A percentile compares a stretch with the other conserved stretches of the same genome.
Conservation (phyloP, 441 rosid genomes). For the Biscutella laevigata region DNA sequence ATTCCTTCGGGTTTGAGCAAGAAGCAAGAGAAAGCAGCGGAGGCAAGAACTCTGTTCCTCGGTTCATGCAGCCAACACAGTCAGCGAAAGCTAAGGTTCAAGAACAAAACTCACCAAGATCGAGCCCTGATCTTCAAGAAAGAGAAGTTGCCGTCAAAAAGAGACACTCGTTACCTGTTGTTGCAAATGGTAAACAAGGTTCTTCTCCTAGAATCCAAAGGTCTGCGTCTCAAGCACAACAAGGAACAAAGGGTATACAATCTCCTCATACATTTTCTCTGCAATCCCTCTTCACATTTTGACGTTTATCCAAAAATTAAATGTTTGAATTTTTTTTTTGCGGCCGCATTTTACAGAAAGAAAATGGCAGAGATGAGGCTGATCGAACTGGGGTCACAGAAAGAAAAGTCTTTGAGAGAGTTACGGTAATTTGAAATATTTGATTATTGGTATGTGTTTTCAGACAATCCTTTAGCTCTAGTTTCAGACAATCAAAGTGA, state of each 20-base stretch:
- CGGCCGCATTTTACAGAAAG: slow-evolving; percentile 61
- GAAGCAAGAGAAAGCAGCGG: slow-evolving; percentile 69
- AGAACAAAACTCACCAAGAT: slow-evolving; percentile 78
- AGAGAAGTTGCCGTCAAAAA: slow-evolving; percentile 58
- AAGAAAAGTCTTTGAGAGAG: neutral
- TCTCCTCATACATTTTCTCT: neutral
- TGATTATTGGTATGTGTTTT: slow-evolving; percentile 11
- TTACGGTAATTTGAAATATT: slow-evolving; percentile 9
- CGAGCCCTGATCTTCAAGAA: slow-evolving; percentile 86
- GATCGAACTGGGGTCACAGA: no score
- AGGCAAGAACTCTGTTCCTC: slow-evolving; percentile 66
- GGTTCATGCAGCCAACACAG: slow-evolving; percentile 91
- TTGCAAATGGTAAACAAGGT: slow-evolving; percentile 70
- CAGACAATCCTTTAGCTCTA: slow-evolving; percentile 23
- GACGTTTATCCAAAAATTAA: neutral
- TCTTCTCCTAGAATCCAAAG: slow-evolving; percentile 71
- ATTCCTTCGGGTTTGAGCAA: slow-evolving; percentile 62
- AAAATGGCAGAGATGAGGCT: slow-evolving; percentile 94
- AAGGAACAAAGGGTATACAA: slow-evolving; percentile 50
- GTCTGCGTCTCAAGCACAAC: slow-evolving; percentile 55
- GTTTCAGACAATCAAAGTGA: slow-evolving; percentile 18
- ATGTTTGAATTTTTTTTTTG: neutral
- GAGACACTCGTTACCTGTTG: slow-evolving; percentile 79
- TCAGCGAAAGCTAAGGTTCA: slow-evolving; percentile 83
- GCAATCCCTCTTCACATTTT: neutral